Evolutionary conservation across 2,329 filamentous ascomycete genomes (phyloP).

Genomic region (Cordyceps javanica): DNA sequence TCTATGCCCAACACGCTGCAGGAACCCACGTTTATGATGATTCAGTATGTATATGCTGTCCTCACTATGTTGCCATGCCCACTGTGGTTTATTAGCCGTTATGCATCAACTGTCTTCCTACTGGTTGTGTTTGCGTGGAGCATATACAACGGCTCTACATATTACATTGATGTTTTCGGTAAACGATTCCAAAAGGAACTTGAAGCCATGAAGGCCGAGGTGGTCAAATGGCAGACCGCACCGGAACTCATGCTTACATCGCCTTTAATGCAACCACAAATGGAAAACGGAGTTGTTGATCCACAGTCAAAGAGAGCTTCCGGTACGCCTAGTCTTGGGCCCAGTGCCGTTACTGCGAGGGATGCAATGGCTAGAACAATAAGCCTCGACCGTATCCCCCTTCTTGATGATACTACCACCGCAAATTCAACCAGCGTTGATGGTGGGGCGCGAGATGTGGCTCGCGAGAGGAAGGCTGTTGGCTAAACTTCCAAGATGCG

Average conservation of each 20-base stretch:
- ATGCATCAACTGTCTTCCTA: constrained; percentile 72
- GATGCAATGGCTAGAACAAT: constrained; percentile 19
- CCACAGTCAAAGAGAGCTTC: not conserved
- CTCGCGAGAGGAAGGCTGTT: constrained; percentile 41
- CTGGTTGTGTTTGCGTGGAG: constrained; percentile 85
- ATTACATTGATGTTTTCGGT: constrained; percentile 97
- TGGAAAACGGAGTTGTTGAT: constrained; percentile 16
- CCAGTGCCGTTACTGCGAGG: constrained; percentile 11
- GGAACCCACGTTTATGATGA: constrained; percentile 89
- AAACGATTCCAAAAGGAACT: constrained; percentile 95
- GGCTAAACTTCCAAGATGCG: not conserved
- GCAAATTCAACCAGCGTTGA: constrained; percentile 37
- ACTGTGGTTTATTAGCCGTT: constrained; percentile 86
- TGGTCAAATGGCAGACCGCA: constrained; percentile 75
- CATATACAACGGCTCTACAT: constrained; percentile 94
- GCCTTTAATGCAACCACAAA: constrained; percentile 26
- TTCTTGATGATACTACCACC: constrained; percentile 42
- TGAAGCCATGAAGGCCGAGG: constrained; percentile 80
- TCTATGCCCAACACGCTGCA: constrained; percentile 69
- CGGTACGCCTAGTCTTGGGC: constrained; percentile 10
- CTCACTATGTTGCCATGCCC: constrained; percentile 93
- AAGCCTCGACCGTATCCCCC: constrained; percentile 49
- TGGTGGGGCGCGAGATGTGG: constrained; percentile 36
- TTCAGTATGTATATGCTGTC: constrained; percentile 87
- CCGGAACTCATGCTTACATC: constrained; percentile 40